These are phyloP conservation scores for Xylaria nigripes DNA, from an alignment of 495 filamentous ascomycete genomes.

Conservation along the genomic window DNA sequence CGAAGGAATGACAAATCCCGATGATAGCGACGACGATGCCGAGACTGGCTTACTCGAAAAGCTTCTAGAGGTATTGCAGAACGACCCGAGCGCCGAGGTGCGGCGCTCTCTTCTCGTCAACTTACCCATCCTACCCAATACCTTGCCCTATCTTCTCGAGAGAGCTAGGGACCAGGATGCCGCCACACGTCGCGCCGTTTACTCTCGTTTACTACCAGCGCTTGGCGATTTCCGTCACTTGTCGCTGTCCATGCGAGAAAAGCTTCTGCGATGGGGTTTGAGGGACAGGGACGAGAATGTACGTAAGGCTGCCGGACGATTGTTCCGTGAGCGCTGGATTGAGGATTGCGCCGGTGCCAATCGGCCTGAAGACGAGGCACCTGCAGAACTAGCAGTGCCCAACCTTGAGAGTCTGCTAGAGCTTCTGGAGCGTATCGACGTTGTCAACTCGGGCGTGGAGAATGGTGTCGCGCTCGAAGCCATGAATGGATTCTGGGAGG, in stretches of 20 bases:
- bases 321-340: constrained; percentile 94
- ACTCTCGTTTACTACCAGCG: constrained; percentile 77
- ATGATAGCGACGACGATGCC: constrained; percentile 52
- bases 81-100: constrained; percentile 90
- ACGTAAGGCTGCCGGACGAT: constrained; percentile 76
- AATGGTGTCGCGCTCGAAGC: constrained; percentile 85
- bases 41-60: constrained; percentile 61
- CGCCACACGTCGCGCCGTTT: constrained; percentile 73
- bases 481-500: constrained; percentile 93
- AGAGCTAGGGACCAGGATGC: constrained; percentile 83
- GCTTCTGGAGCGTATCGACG: constrained; percentile 86
- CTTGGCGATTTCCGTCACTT: constrained; percentile 94
- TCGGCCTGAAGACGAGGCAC: constrained; percentile 39
- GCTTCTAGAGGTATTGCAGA: constrained; percentile 85
- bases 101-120: constrained; percentile 81
- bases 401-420: constrained; percentile 73
- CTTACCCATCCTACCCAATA: constrained; percentile 67
- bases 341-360: constrained; percentile 76
- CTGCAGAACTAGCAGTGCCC: constrained; percentile 48
- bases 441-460: constrained; percentile 82
- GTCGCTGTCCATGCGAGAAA: constrained; percentile 91
- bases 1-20: constrained; percentile 63
- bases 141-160: constrained; percentile 87
- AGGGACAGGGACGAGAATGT: constrained; percentile 93
- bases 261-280: constrained; percentile 89